Evolutionary conservation across 108 stramenopile genomes (phyloP).

Genomic region (Craspedostauros australis): DNA sequence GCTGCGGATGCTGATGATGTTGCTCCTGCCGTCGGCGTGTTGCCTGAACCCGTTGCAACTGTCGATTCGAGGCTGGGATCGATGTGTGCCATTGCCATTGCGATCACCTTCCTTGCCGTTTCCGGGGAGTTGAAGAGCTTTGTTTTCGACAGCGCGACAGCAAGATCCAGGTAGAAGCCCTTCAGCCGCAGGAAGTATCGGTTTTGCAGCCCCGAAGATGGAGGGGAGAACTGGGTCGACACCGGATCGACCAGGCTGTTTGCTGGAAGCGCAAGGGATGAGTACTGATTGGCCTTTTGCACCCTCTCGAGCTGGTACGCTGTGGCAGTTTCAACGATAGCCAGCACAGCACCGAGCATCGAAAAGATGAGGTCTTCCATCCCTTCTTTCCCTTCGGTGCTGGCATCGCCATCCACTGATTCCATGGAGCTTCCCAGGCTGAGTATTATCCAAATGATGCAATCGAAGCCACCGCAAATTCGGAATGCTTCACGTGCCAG

Average conservation of each 20-base stretch:
- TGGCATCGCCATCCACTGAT: slow-evolving; percentile 11
- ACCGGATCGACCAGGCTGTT: slow-evolving; percentile 33
- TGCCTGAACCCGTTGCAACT: too few relatives aligned
- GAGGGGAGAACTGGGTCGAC: slow-evolving; percentile 29
- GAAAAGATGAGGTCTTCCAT: slow-evolving; percentile 26
- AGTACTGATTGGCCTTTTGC: not conserved
- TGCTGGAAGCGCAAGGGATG: slow-evolving; percentile 10
- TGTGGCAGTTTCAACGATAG: slow-evolving; percentile 50
- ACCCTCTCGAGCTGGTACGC: too few relatives aligned
- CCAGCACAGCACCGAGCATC: too few relatives aligned
- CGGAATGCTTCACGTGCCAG: slow-evolving; percentile 69
- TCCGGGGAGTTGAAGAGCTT: slow-evolving; percentile 41
- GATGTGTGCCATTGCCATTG: slow-evolving; percentile 62
- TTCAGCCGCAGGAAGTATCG: slow-evolving; percentile 50
- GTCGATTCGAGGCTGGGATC: slow-evolving; percentile 52
- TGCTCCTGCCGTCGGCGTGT: too few relatives aligned
- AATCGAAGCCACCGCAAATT: slow-evolving; percentile 59
- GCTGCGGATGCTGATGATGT: too few relatives aligned
- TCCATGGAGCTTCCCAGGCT: slow-evolving; percentile 35
- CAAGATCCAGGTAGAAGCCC: slow-evolving; percentile 75
- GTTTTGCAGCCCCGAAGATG: slow-evolving; percentile 38
- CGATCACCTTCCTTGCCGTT: slow-evolving; percentile 40
- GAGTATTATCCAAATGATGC: slow-evolving; percentile 40
- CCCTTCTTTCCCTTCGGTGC: slow-evolving; percentile 6
- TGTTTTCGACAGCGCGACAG: slow-evolving; percentile 49